phyloP scores from a whole-genome alignment of 2,329 filamentous ascomycete genomes.

The Nigrospora oryzae region DNA sequence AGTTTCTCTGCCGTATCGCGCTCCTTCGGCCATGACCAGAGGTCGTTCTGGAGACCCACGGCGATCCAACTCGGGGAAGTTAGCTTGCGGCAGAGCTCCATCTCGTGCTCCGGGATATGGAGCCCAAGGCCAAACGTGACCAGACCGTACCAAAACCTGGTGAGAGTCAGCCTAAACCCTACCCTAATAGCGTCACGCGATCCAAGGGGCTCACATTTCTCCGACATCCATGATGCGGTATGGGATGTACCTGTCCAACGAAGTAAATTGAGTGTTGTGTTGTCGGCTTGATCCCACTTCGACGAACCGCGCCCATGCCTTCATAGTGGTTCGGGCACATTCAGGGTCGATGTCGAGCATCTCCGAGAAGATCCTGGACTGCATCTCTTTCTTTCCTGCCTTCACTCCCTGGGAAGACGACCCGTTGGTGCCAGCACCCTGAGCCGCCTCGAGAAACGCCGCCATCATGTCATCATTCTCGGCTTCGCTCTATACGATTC shows the following conservation, averaged over 20 bases:
- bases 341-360: constrained; percentile 18
- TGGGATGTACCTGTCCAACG: constrained; percentile 17
- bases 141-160: background rate
- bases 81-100: background rate
- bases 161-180: background rate
- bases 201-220: constrained; percentile 9
- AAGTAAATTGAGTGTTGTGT: constrained; percentile 8
- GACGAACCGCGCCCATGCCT: constrained; percentile 15
- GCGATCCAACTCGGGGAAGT: background rate
- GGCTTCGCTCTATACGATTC: background rate
- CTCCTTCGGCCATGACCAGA: background rate
- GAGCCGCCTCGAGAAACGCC: no score
- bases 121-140: background rate
- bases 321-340: constrained; percentile 15
- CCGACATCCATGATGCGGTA: constrained; percentile 17
- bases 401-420: no score
- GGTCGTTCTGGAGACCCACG: background rate
- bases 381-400: constrained; percentile 6
- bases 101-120: background rate
- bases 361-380: constrained; percentile 9
- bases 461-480: background rate
- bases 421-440: no score
- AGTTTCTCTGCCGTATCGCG: background rate
- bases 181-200: no score
- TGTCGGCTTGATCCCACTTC: constrained; percentile 6